Base-by-base conservation (phyloP, 2,329 filamentous ascomycete species). In the Tolypocladium nubicola region DNA sequence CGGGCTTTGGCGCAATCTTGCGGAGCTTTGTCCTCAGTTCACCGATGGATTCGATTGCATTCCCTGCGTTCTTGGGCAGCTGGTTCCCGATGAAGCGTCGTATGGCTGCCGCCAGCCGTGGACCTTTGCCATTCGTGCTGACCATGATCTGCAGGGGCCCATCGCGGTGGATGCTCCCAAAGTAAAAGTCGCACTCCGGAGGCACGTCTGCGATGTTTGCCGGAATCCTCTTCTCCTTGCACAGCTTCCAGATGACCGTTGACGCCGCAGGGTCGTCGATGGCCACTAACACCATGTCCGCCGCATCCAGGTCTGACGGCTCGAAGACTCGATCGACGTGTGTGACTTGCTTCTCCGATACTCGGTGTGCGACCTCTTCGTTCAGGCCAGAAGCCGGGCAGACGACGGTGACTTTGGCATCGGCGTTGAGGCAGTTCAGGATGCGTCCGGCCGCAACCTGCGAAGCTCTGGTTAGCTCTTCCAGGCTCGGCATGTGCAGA, bases 91-190 rank as follows among this genome's bases (percentile, higher is more conserved):
- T 96, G 68, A 88, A 84, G 68, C 87, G 82, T 56, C 93, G 79
- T 54, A 99, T 88, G 53, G 92, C 86, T 63, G 90, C 93, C 11
- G 94, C 94, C 61, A 99, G 76, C 68, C 93, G 86, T 0, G 94
- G 94, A 0, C 94, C 94, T 70, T 96, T 97, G 55, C 94, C 94
- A 70, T 97, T 99, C 40, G 94, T 99, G 75, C 89, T 95, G 65
- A 99, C 93, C 94, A 99, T 99, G 67, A 99, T 87, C 76, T 99
- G 94, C 60, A 99, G 74, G 7, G 94, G 94, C 0, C 94, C 94
- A 70, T 99, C 94, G 54, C 94, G 87, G 74, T 99, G 90, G 43
- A 97, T 87, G 69, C 89, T 94, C 61, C 94, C 94, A 75, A 99
- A 99, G 79, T 97, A 99, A 70, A 99, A 99, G 69, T 99, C 94